Evolutionary conservation across 768 basidiomycete species (phyloP).

Genomic region (Trametes cinnabarina): DNA sequence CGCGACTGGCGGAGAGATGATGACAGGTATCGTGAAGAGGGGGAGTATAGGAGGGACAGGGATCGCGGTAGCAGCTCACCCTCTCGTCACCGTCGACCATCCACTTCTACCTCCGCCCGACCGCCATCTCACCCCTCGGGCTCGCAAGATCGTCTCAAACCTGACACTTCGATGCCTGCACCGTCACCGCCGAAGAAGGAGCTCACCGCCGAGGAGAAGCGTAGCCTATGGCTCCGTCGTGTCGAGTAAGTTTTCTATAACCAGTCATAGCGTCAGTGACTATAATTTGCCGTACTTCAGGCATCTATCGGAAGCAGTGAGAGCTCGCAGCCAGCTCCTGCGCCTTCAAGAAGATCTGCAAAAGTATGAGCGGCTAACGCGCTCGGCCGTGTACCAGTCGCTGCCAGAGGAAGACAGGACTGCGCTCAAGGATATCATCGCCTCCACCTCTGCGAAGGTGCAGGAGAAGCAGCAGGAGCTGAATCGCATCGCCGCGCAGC

Average conservation of each 20-base stretch:
- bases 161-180: neutral
- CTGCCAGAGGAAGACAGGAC: conserved; percentile 29
- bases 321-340: conserved; percentile 33
- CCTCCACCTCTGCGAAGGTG: conserved; percentile 23
- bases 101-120: neutral
- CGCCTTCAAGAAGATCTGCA: conserved; percentile 35
- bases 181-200: conserved; percentile 17
- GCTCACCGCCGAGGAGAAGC: conserved; percentile 36
- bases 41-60: neutral
- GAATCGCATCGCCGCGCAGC: conserved; percentile 28
- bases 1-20: conserved; percentile 11
- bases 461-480: conserved; percentile 35
- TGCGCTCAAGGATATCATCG: conserved; percentile 26
- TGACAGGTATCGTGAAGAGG: neutral
- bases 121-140: neutral
- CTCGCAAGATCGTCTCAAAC: neutral
- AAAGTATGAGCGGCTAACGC: conserved; percentile 26
- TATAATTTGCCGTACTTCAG: conserved; percentile 23
- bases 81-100: neutral
- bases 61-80: conserved; percentile 7
- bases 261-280: too few relatives aligned
- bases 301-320: conserved; percentile 35
- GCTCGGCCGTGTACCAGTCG: conserved; percentile 24
- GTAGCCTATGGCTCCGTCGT: conserved; percentile 39
- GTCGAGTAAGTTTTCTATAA: conserved; percentile 35